phyloP scores from a whole-genome alignment of 2,329 filamentous ascomycete genomes.

The Colletotrichum euphorbiae region DNA sequence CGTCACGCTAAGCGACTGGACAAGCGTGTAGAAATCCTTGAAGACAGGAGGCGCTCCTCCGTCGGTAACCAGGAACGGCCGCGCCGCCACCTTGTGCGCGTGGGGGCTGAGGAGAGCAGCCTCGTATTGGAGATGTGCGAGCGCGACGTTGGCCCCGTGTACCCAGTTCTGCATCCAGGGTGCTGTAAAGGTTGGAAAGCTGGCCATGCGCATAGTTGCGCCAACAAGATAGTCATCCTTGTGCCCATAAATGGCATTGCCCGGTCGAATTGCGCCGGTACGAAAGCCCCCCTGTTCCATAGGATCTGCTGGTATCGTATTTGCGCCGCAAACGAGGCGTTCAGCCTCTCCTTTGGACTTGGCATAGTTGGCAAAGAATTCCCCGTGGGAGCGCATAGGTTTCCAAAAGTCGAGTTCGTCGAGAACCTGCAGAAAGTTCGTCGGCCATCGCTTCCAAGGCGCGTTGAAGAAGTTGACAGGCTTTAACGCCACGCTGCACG shows the following conservation, averaged over 20 bases:
- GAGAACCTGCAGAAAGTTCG: slow-evolving; percentile 57
- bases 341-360: slow-evolving; percentile 64
- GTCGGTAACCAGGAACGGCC: slow-evolving; percentile 64
- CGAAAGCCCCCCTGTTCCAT: slow-evolving; percentile 52
- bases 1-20: slow-evolving; percentile 47
- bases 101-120: slow-evolving; percentile 58
- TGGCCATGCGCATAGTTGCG: slow-evolving; percentile 51
- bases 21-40: slow-evolving; percentile 53
- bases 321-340: slow-evolving; percentile 59
- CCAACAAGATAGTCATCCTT: slow-evolving; percentile 57
- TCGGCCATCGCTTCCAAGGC: slow-evolving; percentile 56
- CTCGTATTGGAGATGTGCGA: slow-evolving; percentile 66
- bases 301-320: slow-evolving; percentile 43
- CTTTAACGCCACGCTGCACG: slow-evolving; percentile 57
- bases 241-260: slow-evolving; percentile 65
- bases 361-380: slow-evolving; percentile 64
- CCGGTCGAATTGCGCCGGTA: slow-evolving; percentile 65
- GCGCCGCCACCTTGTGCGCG: slow-evolving; percentile 53
- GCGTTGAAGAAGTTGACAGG: slow-evolving; percentile 56
- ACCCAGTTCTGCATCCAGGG: slow-evolving; percentile 63
- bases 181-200: slow-evolving; percentile 56
- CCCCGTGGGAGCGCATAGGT: slow-evolving; percentile 52
- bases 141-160: slow-evolving; percentile 62
- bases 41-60: slow-evolving; percentile 57
- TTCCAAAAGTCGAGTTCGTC: slow-evolving; percentile 57